Conservation (phyloP, 2,329 filamentous ascomycete genomes). For the Iodosphaeria phyllophila region DNA sequence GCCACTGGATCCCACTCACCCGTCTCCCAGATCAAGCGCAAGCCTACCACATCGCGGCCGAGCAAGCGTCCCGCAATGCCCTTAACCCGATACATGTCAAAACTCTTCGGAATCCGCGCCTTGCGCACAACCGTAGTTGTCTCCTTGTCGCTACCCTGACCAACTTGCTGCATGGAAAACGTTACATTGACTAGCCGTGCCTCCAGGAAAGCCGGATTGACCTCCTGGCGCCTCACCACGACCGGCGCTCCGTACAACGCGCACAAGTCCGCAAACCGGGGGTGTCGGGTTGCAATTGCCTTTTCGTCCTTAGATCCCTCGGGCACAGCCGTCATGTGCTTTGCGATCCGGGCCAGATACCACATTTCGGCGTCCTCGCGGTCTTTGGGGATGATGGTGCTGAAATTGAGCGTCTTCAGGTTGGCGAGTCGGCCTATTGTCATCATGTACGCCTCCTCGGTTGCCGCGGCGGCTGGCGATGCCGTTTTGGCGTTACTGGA, state of each 20-base stretch:
- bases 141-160: conserved; percentile 3
- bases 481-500: conserved; percentile 12
- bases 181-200: conserved; percentile 54
- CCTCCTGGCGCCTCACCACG: conserved; percentile 32
- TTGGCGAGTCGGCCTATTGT: conserved; percentile 55
- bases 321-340: conserved; percentile 46
- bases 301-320: conserved; percentile 28
- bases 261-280: conserved; percentile 57
- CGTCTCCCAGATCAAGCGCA: conserved; percentile 70
- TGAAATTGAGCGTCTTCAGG: conserved; percentile 56
- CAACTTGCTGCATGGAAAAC: conserved; percentile 17
- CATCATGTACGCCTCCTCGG: conserved; percentile 79
- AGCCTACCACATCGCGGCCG: conserved; percentile 37
- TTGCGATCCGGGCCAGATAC: conserved; percentile 70
- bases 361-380: conserved; percentile 81
- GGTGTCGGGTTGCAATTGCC: conserved; percentile 48
- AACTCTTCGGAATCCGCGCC: conserved; percentile 49
- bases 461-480: too few relatives aligned
- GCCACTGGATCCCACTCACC: conserved; percentile 74
- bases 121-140: conserved; percentile 13
- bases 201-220: conserved; percentile 68
- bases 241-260: conserved; percentile 54
- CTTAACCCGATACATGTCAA: conserved; percentile 67
- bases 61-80: conserved; percentile 61
- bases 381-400: conserved; percentile 51